phyloP scores from a whole-genome alignment of 2,329 filamentous ascomycete genomes.

The Apiospora kogelbergensis region DNA sequence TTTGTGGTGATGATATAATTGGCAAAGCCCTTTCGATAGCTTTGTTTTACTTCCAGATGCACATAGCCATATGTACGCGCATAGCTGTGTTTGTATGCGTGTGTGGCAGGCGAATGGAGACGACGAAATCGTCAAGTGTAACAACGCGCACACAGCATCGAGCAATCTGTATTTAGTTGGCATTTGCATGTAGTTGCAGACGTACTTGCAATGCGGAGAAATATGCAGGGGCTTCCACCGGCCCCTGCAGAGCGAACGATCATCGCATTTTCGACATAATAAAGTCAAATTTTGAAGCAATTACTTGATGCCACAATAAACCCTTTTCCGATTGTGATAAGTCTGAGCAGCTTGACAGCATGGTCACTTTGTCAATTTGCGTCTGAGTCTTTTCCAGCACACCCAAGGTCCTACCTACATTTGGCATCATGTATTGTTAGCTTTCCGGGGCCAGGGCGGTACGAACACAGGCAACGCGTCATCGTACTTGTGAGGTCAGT shows the following conservation, averaged over 20 bases:
- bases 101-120: not conserved
- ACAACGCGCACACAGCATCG: not conserved
- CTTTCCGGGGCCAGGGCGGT: not conserved
- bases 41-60: constrained; percentile 7
- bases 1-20: not conserved
- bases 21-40: not conserved
- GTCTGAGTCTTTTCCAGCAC: too few species aligned
- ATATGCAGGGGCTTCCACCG: not conserved
- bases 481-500: not conserved
- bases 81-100: not conserved
- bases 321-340: too few species aligned
- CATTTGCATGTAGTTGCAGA: not conserved
- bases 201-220: not conserved
- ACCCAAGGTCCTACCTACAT: too few species aligned
- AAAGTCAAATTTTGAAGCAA: not conserved
- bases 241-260: not conserved
- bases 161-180: constrained; percentile 1
- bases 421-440: not conserved
- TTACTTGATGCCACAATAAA: too few species aligned
- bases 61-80: not conserved
- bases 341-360: too few species aligned
- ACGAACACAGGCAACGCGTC: not conserved
- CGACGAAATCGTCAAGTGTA: not conserved
- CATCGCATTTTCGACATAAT: not conserved
- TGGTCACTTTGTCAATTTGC: too few species aligned